Evolutionary conservation across 352 stramenopile genomes (phyloP).

Genomic region (Globisporangium orthogonon): DNA sequence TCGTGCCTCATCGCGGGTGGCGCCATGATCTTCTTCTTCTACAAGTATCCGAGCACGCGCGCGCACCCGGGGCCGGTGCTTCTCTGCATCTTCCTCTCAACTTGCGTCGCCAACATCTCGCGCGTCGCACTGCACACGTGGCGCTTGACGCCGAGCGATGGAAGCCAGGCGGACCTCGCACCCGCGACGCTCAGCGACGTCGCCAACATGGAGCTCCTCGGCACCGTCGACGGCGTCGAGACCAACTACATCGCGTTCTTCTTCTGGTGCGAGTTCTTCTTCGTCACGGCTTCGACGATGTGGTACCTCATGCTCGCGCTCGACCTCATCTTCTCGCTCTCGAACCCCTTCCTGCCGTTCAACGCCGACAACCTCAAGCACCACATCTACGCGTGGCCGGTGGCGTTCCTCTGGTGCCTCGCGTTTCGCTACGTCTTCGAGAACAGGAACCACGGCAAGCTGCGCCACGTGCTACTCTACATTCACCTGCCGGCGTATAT

Average conservation of each 20-base stretch:
- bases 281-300: constrained; percentile 66
- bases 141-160: constrained; percentile 16
- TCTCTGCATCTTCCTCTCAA: constrained; percentile 71
- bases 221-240: constrained; percentile 21
- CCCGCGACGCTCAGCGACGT: constrained; percentile 55
- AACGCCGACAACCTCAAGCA: constrained; percentile 83
- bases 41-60: constrained; percentile 49
- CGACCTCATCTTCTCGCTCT: constrained; percentile 83
- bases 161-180: not conserved
- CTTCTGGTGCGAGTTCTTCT: constrained; percentile 85
- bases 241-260: constrained; percentile 54
- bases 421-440: constrained; percentile 61
- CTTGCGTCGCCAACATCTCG: constrained; percentile 57
- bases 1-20: constrained; percentile 43
- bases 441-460: constrained; percentile 14
- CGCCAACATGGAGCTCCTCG: constrained; percentile 45
- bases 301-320: constrained; percentile 85
- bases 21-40: constrained; percentile 69
- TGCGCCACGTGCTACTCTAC: constrained; percentile 54
- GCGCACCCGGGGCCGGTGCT: constrained; percentile 68
- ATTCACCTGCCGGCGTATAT: constrained; percentile 62
- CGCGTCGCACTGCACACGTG: constrained; percentile 59
- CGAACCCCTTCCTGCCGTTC: constrained; percentile 84
- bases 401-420: constrained; percentile 56
- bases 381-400: constrained; percentile 75